Conservation (phyloP, 2,329 filamentous ascomycete species). For the Penicillium verrucosum region DNA sequence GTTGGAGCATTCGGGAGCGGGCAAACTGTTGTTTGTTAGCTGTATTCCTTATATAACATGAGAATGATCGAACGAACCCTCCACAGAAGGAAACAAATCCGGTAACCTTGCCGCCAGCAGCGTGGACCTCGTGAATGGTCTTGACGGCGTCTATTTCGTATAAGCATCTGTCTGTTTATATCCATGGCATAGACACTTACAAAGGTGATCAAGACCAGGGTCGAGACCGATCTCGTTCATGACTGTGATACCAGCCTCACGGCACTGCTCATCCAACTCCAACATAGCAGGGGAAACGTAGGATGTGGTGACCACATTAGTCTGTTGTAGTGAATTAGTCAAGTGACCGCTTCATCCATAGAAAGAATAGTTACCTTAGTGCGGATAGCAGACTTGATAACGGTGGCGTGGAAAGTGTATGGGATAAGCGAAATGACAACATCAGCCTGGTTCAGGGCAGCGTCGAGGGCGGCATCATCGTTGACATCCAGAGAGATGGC, state of each 20-base stretch:
- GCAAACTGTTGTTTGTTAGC: conserved; percentile 43
- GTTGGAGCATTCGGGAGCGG: conserved; percentile 69
- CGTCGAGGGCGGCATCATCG: conserved; percentile 72
- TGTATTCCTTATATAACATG: not conserved
- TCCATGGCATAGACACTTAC: conserved; percentile 7
- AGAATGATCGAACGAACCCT: conserved; percentile 42
- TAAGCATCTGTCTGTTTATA: not conserved
- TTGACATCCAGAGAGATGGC: conserved; percentile 83
- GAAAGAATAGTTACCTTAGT: conserved; percentile 54
- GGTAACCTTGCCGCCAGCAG: conserved; percentile 77
- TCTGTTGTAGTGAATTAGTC: conserved; percentile 43
- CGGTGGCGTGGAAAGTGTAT: conserved; percentile 81
- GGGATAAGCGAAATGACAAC: conserved; percentile 81
- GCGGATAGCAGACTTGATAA: conserved; percentile 91
- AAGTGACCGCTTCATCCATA: not conserved
- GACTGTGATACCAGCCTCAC: conserved; percentile 90
- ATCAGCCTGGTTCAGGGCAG: conserved; percentile 74
- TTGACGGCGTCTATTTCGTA: conserved; percentile 67
- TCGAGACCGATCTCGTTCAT: conserved; percentile 86
- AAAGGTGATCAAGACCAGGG: conserved; percentile 21
- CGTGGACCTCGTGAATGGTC: conserved; percentile 77
- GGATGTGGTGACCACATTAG: conserved; percentile 90
- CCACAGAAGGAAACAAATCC: conserved; percentile 84
- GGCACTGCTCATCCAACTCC: conserved; percentile 77
- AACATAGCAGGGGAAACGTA: conserved; percentile 92